These are phyloP conservation scores for Thelephora terrestris DNA, from an alignment of 1,284 basidiomycete species.

Conservation along the genomic window DNA sequence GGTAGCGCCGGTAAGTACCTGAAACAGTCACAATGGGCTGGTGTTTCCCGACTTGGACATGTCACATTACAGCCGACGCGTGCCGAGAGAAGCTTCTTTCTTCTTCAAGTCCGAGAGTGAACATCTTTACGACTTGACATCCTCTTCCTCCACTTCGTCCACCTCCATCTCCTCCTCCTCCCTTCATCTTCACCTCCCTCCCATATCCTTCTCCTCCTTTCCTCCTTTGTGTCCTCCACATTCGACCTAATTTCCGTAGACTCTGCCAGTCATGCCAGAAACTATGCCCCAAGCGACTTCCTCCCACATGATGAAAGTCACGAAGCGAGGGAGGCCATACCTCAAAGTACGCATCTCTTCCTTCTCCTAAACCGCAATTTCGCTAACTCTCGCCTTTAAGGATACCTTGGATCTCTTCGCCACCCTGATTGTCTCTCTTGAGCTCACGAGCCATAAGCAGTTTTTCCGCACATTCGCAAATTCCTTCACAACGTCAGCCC, in stretches of 20 bases:
- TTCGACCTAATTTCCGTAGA: constrained; percentile 6
- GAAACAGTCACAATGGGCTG: no score
- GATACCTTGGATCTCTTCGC: constrained; percentile 98
- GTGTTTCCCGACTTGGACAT: no score
- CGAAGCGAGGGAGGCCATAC: constrained; percentile 88
- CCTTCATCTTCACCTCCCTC: constrained; percentile 17
- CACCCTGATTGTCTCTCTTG: constrained; percentile 90
- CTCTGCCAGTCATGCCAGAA: constrained; percentile 27
- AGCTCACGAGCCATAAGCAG: constrained; percentile 83
- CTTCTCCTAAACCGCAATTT: constrained; percentile 7
- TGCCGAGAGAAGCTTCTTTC: background rate
- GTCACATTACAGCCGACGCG: constrained; percentile 2
- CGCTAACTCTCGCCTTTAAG: constrained; percentile 30
- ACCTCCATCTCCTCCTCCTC: constrained; percentile 17
- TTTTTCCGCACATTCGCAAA: constrained; percentile 94
- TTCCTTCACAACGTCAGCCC: constrained; percentile 87
- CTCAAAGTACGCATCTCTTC: constrained; percentile 54
- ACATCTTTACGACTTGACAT: constrained; percentile 11
- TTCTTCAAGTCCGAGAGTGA: no score
- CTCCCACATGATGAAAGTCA: constrained; percentile 96
- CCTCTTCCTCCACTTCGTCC: constrained; percentile 15
- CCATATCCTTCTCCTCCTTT: constrained; percentile 7
- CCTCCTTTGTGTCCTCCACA: background rate
- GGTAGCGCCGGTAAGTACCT: no score
- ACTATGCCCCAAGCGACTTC: constrained; percentile 35